Evolutionary conservation across 768 basidiomycete genomes (phyloP).

Genomic region (Macrolepiota fuliginosa): DNA sequence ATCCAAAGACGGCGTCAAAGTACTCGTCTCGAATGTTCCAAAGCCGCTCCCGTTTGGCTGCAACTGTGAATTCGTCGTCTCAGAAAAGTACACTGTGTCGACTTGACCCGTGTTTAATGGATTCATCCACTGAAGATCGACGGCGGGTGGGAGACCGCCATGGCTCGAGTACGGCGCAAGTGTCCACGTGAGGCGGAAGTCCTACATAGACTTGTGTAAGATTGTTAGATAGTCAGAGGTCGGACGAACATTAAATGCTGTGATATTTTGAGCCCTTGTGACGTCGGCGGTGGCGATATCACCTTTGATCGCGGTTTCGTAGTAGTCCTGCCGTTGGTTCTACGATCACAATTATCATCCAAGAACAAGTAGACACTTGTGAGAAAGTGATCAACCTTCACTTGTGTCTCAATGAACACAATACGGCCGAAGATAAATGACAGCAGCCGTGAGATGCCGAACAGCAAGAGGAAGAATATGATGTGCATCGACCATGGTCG

Average conservation of each 20-base stretch:
- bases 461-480: slow-evolving; percentile 32
- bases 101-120: not conserved
- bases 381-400: slow-evolving; percentile 21
- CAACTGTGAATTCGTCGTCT: slow-evolving; percentile 30
- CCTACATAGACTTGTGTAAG: slow-evolving; percentile 17
- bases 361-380: no score
- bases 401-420: slow-evolving; percentile 17
- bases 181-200: slow-evolving; percentile 35
- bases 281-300: slow-evolving; percentile 32
- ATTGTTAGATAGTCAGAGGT: no score
- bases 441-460: slow-evolving; percentile 24
- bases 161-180: slow-evolving; percentile 33
- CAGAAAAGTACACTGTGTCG: slow-evolving; percentile 35
- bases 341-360: slow-evolving; percentile 10
- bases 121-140: slow-evolving; percentile 26
- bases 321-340: slow-evolving; percentile 31
- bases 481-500: slow-evolving; percentile 37
- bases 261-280: slow-evolving; percentile 22
- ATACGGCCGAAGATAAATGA: slow-evolving; percentile 37
- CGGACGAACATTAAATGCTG: not conserved
- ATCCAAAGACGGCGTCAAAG: no score
- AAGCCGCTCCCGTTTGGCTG: slow-evolving; percentile 32
- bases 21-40: slow-evolving; percentile 28
- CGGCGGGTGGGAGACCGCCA: slow-evolving; percentile 30
- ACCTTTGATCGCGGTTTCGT: slow-evolving; percentile 32